Conservation (phyloP, 371 early-diverging fungal genomes). For the Apophysomyces trapeziformis region DNA sequence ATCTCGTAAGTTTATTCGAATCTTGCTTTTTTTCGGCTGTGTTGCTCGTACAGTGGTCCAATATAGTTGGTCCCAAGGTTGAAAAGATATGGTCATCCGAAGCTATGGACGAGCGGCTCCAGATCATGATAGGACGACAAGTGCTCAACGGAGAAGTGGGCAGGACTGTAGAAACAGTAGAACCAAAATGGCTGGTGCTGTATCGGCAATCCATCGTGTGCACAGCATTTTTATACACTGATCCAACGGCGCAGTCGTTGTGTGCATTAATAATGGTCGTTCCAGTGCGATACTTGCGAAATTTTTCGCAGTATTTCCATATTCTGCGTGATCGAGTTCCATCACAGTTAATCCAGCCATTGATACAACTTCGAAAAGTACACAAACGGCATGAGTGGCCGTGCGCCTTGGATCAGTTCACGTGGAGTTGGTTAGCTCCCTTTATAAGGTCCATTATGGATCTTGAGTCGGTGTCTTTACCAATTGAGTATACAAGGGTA, state of each 20-base stretch:
- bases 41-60: conserved; percentile 64
- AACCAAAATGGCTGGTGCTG: conserved; percentile 62
- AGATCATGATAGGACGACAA: conserved; percentile 55
- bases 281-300: conserved; percentile 56
- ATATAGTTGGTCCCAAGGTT: conserved; percentile 64
- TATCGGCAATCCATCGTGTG: conserved; percentile 51
- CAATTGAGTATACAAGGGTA: conserved; percentile 60
- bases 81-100: conserved; percentile 54
- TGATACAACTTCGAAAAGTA: conserved; percentile 35
- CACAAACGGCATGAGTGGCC: conserved; percentile 45
- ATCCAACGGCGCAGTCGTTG: conserved; percentile 26
- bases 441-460: conserved; percentile 65
- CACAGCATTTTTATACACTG: conserved; percentile 47
- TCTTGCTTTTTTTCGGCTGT: conserved; percentile 63
- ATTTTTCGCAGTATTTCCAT: conserved; percentile 58
- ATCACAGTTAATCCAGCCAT: conserved; percentile 47
- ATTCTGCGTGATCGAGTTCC: conserved; percentile 59
- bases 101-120: conserved; percentile 29
- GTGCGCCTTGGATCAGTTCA: conserved; percentile 52
- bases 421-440: conserved; percentile 47
- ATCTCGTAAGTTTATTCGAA: conserved; percentile 42
- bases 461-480: conserved; percentile 62
- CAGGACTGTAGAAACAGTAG: conserved; percentile 36
- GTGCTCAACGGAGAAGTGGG: conserved; percentile 67
- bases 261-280: conserved; percentile 60